phyloP scores from a whole-genome alignment of 345 rosid species.

The Populus alba region DNA sequence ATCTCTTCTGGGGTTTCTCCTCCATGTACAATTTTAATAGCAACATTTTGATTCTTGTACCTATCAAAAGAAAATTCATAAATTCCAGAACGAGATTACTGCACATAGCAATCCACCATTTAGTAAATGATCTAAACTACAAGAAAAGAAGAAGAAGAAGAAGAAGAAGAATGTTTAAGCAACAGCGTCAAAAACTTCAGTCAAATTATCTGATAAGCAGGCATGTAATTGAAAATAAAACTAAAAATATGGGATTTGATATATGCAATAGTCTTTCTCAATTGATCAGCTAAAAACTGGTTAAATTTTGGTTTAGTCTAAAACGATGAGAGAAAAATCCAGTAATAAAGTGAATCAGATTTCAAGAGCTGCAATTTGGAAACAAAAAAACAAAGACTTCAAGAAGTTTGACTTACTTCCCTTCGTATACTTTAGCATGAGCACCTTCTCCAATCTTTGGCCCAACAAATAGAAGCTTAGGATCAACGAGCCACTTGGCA shows the following conservation, averaged over 20 bases:
- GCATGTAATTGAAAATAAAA: neutral
- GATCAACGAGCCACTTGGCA: conserved; percentile 83
- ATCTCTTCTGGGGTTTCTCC: conserved; percentile 89
- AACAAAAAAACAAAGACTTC: conserved; percentile 5
- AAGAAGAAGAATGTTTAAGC: neutral
- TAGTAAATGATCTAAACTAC: conserved; percentile 5
- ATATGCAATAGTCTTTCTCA: neutral
- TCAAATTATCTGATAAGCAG: neutral
- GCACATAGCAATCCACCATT: neutral
- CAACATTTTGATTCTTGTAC: conserved; percentile 80
- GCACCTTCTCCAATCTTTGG: conserved; percentile 99
- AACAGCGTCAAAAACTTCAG: neutral
- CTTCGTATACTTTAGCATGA: conserved; percentile 97
- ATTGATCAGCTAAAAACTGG: neutral
- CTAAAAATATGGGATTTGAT: no score
- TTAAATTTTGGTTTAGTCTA: neutral
- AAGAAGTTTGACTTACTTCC: conserved; percentile 68
- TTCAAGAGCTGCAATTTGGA: neutral
- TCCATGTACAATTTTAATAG: conserved; percentile 70
- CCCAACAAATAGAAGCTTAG: conserved; percentile 87
- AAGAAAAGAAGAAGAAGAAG: neutral
- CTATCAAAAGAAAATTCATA: conserved; percentile 32
- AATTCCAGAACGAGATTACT: conserved; percentile 10
- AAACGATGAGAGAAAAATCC: neutral
- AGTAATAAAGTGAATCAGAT: conserved; percentile 5